Evolutionary conservation across 2,329 filamentous ascomycete genomes (phyloP).

Genomic region (Cladobotryum protrusum): DNA sequence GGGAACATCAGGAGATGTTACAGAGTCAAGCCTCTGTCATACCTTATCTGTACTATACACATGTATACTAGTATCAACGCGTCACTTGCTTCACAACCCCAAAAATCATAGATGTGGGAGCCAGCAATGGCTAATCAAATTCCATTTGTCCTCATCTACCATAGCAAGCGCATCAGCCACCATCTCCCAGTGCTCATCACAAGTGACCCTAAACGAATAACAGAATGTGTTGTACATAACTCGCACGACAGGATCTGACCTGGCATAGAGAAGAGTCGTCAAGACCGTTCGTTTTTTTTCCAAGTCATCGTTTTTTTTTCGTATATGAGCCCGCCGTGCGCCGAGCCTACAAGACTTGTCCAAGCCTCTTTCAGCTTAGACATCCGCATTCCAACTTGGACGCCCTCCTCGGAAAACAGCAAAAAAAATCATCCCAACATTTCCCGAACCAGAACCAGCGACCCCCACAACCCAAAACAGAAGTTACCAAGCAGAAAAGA

Average conservation of each 20-base stretch:
- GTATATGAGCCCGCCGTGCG: not conserved
- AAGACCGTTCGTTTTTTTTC: not conserved
- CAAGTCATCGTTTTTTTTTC: not conserved
- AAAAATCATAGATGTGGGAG: too few relatives aligned
- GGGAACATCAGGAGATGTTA: too few relatives aligned
- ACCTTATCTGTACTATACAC: too few relatives aligned
- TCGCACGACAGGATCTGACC: slow-evolving; percentile 3
- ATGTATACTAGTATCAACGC: too few relatives aligned
- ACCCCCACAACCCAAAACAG: slow-evolving; percentile 7
- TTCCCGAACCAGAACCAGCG: slow-evolving; percentile 10
- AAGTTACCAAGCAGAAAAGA: slow-evolving; percentile 1
- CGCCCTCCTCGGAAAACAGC: slow-evolving; percentile 5
- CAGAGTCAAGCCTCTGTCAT: too few relatives aligned
- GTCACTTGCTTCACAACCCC: too few relatives aligned
- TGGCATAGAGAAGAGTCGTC: not conserved
- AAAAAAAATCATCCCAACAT: slow-evolving; percentile 4
- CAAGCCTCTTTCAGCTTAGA: slow-evolving; percentile 6
- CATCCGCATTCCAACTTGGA: slow-evolving; percentile 4
- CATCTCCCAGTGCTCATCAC: slow-evolving; percentile 6
- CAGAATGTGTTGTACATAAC: slow-evolving; percentile 12
- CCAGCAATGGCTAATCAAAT: slow-evolving; percentile 4
- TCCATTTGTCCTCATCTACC: slow-evolving; percentile 5
- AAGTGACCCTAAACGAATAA: slow-evolving; percentile 4
- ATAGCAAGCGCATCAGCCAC: slow-evolving; percentile 6
- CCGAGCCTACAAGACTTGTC: slow-evolving; percentile 11